Evolutionary conservation across 768 basidiomycete species (phyloP), one percentile per base, ranked within the genome.

Genomic region (Pisolithus microcarpus): DNA sequence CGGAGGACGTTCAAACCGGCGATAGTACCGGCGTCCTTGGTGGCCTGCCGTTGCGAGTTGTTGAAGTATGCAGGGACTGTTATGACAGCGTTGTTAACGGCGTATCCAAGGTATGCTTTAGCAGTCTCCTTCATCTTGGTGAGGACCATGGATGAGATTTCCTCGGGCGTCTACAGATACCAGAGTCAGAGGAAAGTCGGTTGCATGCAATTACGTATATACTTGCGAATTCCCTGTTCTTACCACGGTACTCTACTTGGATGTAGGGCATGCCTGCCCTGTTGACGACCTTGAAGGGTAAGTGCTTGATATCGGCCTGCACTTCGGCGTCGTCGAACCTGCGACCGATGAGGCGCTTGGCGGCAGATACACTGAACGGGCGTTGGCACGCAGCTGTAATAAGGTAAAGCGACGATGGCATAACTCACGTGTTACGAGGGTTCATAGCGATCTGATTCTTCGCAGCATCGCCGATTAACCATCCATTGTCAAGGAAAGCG

Each of bases 1-100:
- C 72, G 73, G 46, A 73, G 64, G 48, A 75, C 72, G 38, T 72
- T 70, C 23, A 75, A 65, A 56, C 73, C 74, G 45, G 74, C 72
- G 56, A 76, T 75, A 30, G 66, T 68, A 42, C 73, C 73, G 49
- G 74, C 73, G 54, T 75, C 72, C 56, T 72, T 74, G 58, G 72
- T 75, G 11, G 72, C 73, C 50, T 73, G 70, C 52, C 75, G 69
- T 56, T 76, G 74, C 48, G 73, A 69, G 62, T 74, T 70, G 64
- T 73, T 75, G 63, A 74, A 76, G 65, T 72, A 94, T 3, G 92
- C 91, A 4, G 91, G 92, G 44, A 94, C 91, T 21, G 91, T 93
- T 64, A 94, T 76, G 61, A 94, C 91, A 38, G 84, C 84, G 54
- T 85, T 81, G 60, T 82, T 85, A 51, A 40, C 39, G 6, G 4